Evolutionary conservation across 2,329 filamentous ascomycete genomes (phyloP).

Genomic region (Neofusicoccum umdonicola): DNA sequence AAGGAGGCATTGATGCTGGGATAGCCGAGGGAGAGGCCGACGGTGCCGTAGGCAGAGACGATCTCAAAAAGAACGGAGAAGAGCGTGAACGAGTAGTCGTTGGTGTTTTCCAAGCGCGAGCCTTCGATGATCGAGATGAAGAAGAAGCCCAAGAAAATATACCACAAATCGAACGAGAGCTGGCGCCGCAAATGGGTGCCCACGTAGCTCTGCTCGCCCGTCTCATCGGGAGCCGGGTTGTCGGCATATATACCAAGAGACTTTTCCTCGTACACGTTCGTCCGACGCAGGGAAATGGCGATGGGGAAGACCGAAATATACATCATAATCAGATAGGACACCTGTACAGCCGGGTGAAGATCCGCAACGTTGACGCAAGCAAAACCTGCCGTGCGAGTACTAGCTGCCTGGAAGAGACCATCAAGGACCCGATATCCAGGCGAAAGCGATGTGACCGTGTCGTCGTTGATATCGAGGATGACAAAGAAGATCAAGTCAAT

Average conservation of each 20-base stretch:
- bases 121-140: conserved; percentile 90
- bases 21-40: conserved; percentile 86
- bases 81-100: conserved; percentile 53
- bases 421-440: conserved; percentile 75
- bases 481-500: conserved; percentile 89
- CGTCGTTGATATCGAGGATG: conserved; percentile 79
- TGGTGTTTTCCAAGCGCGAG: conserved; percentile 59
- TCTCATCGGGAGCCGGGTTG: conserved; percentile 40
- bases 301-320: conserved; percentile 98
- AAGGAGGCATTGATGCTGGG: conserved; percentile 74
- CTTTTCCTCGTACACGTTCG: conserved; percentile 95
- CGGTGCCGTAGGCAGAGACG: conserved; percentile 66
- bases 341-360: conserved; percentile 87
- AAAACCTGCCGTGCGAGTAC: conserved; percentile 89
- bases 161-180: conserved; percentile 97
- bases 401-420: conserved; percentile 84
- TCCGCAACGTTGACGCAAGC: conserved; percentile 72
- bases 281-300: conserved; percentile 88
- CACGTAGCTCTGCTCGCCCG: conserved; percentile 72
- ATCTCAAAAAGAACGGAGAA: conserved; percentile 47
- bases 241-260: conserved; percentile 71
- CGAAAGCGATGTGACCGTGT: conserved; percentile 65
- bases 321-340: conserved; percentile 98
- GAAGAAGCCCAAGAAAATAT: conserved; percentile 90
- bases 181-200: conserved; percentile 88